Base-by-base conservation (phyloP, 2,329 filamentous ascomycete genomes). In the Trichophyton simii region DNA sequence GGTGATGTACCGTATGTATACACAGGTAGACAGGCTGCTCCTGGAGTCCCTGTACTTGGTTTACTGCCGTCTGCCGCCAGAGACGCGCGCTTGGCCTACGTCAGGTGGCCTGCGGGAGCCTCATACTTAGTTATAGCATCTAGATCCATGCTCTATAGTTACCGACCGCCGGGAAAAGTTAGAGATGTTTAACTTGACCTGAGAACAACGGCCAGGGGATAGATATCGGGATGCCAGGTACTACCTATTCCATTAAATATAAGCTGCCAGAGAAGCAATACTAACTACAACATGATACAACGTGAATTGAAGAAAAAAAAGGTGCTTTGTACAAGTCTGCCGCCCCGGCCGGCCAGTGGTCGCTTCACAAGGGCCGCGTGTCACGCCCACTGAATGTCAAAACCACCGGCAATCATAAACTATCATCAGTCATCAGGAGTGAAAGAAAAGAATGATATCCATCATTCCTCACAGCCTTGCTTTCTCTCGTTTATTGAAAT, bases 401-500 rank as follows among this genome's bases (percentile, higher is more conserved):
- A 38, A 38, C 34, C 34, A 38, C 34, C 8, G 34, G 34, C 34
- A 38, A 38, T 38, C 34, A 38, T 13, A 38, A 38, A 38, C 9
- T 2, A 6, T 48, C 44, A 13, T 48, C 44, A 20, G 20, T 48
- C 44, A 25, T 48, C 44, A 48, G 11, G 34, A 38, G 34, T 11
- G 34, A 38, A 38, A 38, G 34, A 38, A 11, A 38, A 13, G 34
- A 38, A 31, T 31, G 28, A 31, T 31, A 31, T 13, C 13, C 11
- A 3, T 48, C 11, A 20, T 7, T 11, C 50, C 28, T 54, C 50
- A 54, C 13, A 54, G 50, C 11, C 50, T 54, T 13, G 50, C 50
- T 25, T 54, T 54, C 22, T 54, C 50, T 4, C 50, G 50, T 54
- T 44, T 55, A 20, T 52, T 55, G 59, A 66, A 66, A 48, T 54